These are phyloP conservation scores for Pseudogymnoascus sp. DNA, from an alignment of 2,329 filamentous ascomycete species.

Conservation along the genomic window DNA sequence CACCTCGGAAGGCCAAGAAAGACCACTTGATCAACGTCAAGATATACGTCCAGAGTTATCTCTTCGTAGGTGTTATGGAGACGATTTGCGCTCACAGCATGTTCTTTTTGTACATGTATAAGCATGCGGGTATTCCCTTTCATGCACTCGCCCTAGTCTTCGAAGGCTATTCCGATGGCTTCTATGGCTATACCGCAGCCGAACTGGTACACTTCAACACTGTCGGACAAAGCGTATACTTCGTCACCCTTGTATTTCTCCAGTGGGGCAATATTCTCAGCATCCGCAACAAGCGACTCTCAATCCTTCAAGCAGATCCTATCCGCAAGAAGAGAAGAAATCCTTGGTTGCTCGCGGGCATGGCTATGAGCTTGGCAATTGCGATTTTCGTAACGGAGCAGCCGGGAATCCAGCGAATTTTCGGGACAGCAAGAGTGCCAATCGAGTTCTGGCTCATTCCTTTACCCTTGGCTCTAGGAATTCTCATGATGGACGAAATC, in stretches of 20 bases:
- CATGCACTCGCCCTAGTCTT: conserved; percentile 43
- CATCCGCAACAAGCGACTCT: conserved; percentile 44
- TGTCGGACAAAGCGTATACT: conserved; percentile 45
- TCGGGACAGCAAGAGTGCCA: conserved; percentile 42
- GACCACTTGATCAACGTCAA: conserved; percentile 46
- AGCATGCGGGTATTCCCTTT: conserved; percentile 40
- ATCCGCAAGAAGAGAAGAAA: conserved; percentile 41
- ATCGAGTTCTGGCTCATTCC: conserved; percentile 47
- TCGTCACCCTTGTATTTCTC: conserved; percentile 45
- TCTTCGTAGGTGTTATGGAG: conserved; percentile 46
- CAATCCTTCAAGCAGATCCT: conserved; percentile 45
- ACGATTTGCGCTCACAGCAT: conserved; percentile 42
- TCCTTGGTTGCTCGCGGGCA: conserved; percentile 41
- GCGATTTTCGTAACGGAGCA: conserved; percentile 48
- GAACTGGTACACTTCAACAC: conserved; percentile 42
- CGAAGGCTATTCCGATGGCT: conserved; percentile 41
- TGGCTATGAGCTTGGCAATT: conserved; percentile 41
- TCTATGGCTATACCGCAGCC: conserved; percentile 40
- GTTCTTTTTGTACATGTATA: conserved; percentile 48
- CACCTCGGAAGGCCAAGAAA: conserved; percentile 39
- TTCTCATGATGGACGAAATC: conserved; percentile 45
- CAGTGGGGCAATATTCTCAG: conserved; percentile 46
- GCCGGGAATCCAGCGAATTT: conserved; percentile 41
- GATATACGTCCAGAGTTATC: conserved; percentile 45
- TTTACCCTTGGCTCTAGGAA: conserved; percentile 41